Base-by-base conservation (phyloP, 164 flowering plant genomes). In the Vitis riparia region DNA sequence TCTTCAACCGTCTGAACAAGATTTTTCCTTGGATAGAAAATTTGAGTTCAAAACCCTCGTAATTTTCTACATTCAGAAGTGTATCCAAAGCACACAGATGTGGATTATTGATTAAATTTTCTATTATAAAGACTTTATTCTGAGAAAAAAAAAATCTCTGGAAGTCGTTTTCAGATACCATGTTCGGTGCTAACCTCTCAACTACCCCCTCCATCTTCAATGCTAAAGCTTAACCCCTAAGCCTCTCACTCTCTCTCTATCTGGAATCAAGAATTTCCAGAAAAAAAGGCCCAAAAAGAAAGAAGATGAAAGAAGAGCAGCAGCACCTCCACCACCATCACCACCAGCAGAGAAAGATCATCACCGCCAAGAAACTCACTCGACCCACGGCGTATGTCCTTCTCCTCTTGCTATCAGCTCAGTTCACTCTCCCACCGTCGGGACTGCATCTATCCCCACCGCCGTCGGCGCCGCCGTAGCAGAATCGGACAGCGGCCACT, bases 401-500 rank as follows among this genome's bases (percentile, higher is more conserved):
- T 69, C 69, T 84, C 63, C 75, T 87, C 57, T 15, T 67, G 8
- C 78, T 83, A 12, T n/a, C 55, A 32, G 3, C 15, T 27, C 60
- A 23, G 32, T 57, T 37, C 23, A 56, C 60, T 52, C 30, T 16
- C 55, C 70, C 66, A 47, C 57, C 55, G 3, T 55, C 68, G 37
- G 37, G 37, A 37, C 68, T 56, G 1, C 62, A 23, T 5, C 66
- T 19, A 17, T 8, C 5, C 16, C 30, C 62, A 15, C 44, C 10
- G 1, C 47, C 64, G 2, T 52, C 68, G 5, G n/a, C 12, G 23
- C 60, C 32, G 47, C 49, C 13, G 11, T 27, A 32, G 8, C 9
- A 3, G n/a, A 11, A 11, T 14, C 59, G 27, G 62, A 71, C 23
- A 64, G 72, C 63, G 85, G 82, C 55, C 87, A 81, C 70, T 79